Evolutionary conservation across 768 basidiomycete species (phyloP).

Genomic region (Pleurotus pulmonarius): DNA sequence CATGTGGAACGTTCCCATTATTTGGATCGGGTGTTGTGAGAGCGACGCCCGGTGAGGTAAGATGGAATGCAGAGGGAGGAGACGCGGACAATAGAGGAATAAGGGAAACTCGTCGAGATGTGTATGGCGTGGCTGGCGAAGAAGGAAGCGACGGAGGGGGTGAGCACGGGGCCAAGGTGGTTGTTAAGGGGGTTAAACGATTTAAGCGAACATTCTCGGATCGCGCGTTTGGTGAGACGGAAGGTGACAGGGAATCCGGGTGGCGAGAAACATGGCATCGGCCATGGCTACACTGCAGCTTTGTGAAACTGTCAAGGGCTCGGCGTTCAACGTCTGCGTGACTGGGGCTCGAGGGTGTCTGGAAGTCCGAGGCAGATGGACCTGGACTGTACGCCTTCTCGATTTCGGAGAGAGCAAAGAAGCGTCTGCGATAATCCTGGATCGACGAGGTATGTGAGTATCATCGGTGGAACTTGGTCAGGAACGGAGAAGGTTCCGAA

Average conservation of each 20-base stretch:
- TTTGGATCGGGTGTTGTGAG: slow-evolving; percentile 7
- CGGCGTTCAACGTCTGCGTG: slow-evolving; percentile 14
- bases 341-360: slow-evolving; percentile 17
- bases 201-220: not conserved
- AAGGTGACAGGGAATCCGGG: not conserved
- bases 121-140: slow-evolving; percentile 4
- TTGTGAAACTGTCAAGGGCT: not conserved
- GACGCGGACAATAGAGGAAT: not conserved
- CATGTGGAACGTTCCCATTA: not conserved
- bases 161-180: not conserved
- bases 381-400: slow-evolving; percentile 11
- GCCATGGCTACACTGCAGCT: not conserved
- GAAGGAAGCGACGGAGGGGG: not conserved
- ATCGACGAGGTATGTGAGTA: not conserved
- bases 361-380: slow-evolving; percentile 11
- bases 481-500: not conserved
- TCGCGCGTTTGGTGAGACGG: not conserved
- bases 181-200: not conserved
- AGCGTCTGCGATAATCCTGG: slow-evolving; percentile 33
- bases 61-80: not conserved
- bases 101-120: slow-evolving; percentile 6
- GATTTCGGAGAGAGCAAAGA: slow-evolving; percentile 21
- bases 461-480: not conserved
- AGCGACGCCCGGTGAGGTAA: not conserved
- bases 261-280: not conserved